These are phyloP conservation scores for Fusarium newnesense DNA, from an alignment of 2,329 filamentous ascomycete species.

Conservation along the genomic window DNA sequence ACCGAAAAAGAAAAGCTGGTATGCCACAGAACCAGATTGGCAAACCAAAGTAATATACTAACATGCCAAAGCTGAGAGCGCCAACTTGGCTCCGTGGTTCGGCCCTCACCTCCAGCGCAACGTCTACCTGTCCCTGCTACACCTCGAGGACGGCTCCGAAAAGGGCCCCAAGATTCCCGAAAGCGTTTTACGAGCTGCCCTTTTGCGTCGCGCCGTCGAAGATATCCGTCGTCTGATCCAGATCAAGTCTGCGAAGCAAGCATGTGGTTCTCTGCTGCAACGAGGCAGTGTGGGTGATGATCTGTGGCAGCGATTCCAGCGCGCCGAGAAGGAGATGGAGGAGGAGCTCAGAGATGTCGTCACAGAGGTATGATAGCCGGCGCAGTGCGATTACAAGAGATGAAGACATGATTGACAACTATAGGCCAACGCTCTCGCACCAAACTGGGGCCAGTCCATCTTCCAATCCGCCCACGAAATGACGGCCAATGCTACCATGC, in stretches of 20 bases:
- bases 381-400: background rate
- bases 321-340: constrained; percentile 97
- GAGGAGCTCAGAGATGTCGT: constrained; percentile 95
- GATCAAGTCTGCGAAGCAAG: constrained; percentile 87
- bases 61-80: constrained; percentile 70
- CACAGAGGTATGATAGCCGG: constrained; percentile 71
- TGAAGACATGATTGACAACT: constrained; percentile 3
- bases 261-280: constrained; percentile 84
- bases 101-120: constrained; percentile 89
- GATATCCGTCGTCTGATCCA: constrained; percentile 93
- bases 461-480: constrained; percentile 99
- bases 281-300: constrained; percentile 95
- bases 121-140: constrained; percentile 91
- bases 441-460: constrained; percentile 92
- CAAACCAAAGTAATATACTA: background rate
- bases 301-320: constrained; percentile 89
- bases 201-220: constrained; percentile 88
- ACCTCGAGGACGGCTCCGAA: constrained; percentile 74
- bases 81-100: constrained; percentile 94
- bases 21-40: constrained; percentile 24
- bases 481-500: constrained; percentile 82
- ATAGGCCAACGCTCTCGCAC: constrained; percentile 88
- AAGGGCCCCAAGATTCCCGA: constrained; percentile 80
- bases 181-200: constrained; percentile 85
- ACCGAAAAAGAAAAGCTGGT: constrained; percentile 91